phyloP scores from a whole-genome alignment of 1,284 basidiomycete genomes.

The Apiotrichum veenhuisii region DNA sequence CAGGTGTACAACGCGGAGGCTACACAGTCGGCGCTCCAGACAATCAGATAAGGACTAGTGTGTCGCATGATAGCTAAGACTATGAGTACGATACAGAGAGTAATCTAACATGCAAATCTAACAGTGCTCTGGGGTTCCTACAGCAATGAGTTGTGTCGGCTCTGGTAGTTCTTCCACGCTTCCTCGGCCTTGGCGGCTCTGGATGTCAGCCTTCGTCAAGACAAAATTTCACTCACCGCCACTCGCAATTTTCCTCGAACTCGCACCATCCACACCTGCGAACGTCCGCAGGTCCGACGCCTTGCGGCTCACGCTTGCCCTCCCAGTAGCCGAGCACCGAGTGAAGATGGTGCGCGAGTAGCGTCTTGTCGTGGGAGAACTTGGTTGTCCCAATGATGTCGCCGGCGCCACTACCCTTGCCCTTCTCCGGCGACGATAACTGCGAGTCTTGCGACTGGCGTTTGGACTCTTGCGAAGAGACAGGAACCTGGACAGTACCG shows the following conservation, averaged over 20 bases:
- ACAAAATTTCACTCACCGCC: slow-evolving; percentile 54
- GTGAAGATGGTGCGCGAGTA: slow-evolving; percentile 60
- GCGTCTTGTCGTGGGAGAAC: slow-evolving; percentile 59
- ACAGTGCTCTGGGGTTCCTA: too few species aligned
- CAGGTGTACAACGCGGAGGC: too few species aligned
- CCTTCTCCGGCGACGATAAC: not conserved
- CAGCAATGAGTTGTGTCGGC: not conserved
- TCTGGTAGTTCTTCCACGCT: not conserved
- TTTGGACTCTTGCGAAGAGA: not conserved
- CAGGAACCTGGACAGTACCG: not conserved
- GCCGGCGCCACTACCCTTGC: slow-evolving; percentile 30
- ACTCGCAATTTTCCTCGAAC: slow-evolving; percentile 73
- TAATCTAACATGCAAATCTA: too few species aligned
- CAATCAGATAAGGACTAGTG: not conserved
- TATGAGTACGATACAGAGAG: too few species aligned
- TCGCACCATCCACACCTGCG: slow-evolving; percentile 76
- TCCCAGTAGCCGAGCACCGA: slow-evolving; percentile 69
- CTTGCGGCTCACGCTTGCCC: slow-evolving; percentile 61
- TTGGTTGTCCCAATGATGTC: slow-evolving; percentile 64
- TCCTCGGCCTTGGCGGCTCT: not conserved
- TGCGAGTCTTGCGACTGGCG: not conserved
- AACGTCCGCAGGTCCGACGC: slow-evolving; percentile 62
- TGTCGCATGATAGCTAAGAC: too few species aligned
- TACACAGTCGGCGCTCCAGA: not conserved
- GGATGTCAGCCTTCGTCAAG: not conserved